Evolutionary conservation across 495 filamentous ascomycete species (phyloP).

Genomic region (Penicillium parvum): DNA sequence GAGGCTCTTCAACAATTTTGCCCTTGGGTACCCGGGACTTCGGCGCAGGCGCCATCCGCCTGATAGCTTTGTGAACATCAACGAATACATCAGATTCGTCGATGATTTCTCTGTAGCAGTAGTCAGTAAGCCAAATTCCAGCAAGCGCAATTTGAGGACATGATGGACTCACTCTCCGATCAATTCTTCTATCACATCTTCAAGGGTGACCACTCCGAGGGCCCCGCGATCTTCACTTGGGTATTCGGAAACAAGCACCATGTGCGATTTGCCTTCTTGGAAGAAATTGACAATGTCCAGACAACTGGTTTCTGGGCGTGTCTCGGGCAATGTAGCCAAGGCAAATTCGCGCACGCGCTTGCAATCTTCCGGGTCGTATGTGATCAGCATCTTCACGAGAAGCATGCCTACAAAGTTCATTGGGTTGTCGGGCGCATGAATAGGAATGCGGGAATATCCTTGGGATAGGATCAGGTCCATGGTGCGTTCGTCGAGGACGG

Average conservation of each 20-base stretch:
- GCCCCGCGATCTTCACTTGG: slow-evolving; percentile 87
- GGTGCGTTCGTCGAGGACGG: slow-evolving; percentile 81
- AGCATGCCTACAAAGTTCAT: slow-evolving; percentile 96
- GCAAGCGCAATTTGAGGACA: slow-evolving; percentile 1
- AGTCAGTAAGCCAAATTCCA: slow-evolving; percentile 21
- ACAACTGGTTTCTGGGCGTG: slow-evolving; percentile 89
- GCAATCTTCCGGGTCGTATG: slow-evolving; percentile 92
- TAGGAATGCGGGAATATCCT: slow-evolving; percentile 93
- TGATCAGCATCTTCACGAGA: slow-evolving; percentile 95
- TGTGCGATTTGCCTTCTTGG: slow-evolving; percentile 97
- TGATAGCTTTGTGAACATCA: slow-evolving; percentile 94
- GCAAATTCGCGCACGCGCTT: slow-evolving; percentile 83
- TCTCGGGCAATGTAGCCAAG: slow-evolving; percentile 90
- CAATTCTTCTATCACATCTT: slow-evolving; percentile 97
- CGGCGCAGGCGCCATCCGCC: slow-evolving; percentile 67
- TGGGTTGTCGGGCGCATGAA: slow-evolving; percentile 77
- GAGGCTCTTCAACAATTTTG: slow-evolving; percentile 48
- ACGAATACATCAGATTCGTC: slow-evolving; percentile 95
- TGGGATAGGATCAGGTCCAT: slow-evolving; percentile 90
- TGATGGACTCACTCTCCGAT: slow-evolving; percentile 97
- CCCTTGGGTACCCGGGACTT: slow-evolving; percentile 57
- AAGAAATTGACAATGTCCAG: slow-evolving; percentile 99
- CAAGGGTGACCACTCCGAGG: slow-evolving; percentile 87
- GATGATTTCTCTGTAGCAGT: slow-evolving; percentile 60
- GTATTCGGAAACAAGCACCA: slow-evolving; percentile 90